Conservation (phyloP, 495 filamentous ascomycete species). For the Neurospora africana region DNA sequence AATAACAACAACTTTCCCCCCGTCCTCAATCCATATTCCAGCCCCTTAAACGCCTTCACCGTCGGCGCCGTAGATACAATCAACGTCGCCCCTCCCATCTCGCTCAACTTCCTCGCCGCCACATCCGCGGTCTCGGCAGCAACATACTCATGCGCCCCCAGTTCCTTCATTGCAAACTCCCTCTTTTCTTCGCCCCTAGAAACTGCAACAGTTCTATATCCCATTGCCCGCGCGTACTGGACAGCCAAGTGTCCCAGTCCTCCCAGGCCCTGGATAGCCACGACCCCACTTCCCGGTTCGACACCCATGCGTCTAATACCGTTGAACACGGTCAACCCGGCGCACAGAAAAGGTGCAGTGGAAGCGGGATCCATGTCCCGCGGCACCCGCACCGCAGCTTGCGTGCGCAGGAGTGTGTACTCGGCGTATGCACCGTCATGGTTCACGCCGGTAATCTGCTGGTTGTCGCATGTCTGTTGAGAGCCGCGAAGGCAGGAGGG, state of each 20-base stretch:
- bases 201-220: constrained; percentile 51
- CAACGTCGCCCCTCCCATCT: constrained; percentile 49
- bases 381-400: constrained; percentile 51
- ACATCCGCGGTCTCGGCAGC: constrained; percentile 44
- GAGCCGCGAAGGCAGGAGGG: constrained; percentile 34
- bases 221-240: constrained; percentile 52
- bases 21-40: constrained; percentile 41
- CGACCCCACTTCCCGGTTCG: constrained; percentile 39
- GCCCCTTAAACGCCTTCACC: constrained; percentile 36
- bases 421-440: constrained; percentile 48
- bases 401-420: constrained; percentile 47
- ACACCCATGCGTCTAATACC: constrained; percentile 50
- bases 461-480: constrained; percentile 41
- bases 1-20: constrained; percentile 50
- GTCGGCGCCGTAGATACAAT: constrained; percentile 56
- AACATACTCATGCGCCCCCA: constrained; percentile 58
- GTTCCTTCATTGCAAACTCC: constrained; percentile 40
- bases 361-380: constrained; percentile 42
- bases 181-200: constrained; percentile 44
- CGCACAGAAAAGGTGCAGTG: constrained; percentile 56
- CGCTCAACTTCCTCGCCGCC: constrained; percentile 34
- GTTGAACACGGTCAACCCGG: constrained; percentile 61
- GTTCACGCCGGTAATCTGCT: constrained; percentile 38
- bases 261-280: constrained; percentile 53
- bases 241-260: constrained; percentile 56